phyloP scores from a whole-genome alignment of 345 rosid species.

The Hibiscus mutabilis region DNA sequence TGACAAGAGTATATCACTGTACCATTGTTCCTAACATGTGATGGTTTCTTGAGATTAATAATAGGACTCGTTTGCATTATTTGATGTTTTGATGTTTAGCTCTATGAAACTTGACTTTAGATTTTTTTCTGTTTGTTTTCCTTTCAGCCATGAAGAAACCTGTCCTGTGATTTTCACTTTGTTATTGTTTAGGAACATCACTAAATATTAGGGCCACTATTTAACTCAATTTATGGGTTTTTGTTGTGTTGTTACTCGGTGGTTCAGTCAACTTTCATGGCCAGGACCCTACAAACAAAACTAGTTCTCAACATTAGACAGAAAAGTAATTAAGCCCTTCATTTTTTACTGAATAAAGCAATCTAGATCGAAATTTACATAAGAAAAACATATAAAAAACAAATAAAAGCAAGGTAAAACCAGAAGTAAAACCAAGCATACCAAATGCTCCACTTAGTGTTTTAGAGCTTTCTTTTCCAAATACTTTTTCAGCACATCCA shows the following conservation, averaged over 20 bases:
- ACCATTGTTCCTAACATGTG: conserved; percentile 57
- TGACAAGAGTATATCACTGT: conserved; percentile 86
- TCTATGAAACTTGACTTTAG: not conserved
- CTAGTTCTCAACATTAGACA: no score
- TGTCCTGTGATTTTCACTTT: not conserved
- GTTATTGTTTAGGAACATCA: not conserved
- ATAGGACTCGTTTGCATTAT: not conserved
- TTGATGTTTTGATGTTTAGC: not conserved
- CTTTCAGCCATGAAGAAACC: not conserved
- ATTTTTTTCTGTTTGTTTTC: not conserved
- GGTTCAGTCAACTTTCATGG: not conserved
- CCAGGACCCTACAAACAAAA: no score
- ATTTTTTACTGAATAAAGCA: not conserved
- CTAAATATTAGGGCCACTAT: not conserved
- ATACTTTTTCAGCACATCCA: not conserved
- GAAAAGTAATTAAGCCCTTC: no score
- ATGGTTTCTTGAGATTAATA: conserved; percentile 1
- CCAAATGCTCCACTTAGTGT: no score
- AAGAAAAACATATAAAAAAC: not conserved
- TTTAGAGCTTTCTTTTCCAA: no score
- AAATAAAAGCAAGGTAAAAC: no score
- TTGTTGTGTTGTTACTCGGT: not conserved
- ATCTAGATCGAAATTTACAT: not conserved
- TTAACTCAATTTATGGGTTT: not conserved
- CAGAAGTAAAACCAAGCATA: no score